These are phyloP conservation scores for Willaertia magna DNA, from an alignment of 208 protist genomes.

Conservation along the genomic window DNA sequence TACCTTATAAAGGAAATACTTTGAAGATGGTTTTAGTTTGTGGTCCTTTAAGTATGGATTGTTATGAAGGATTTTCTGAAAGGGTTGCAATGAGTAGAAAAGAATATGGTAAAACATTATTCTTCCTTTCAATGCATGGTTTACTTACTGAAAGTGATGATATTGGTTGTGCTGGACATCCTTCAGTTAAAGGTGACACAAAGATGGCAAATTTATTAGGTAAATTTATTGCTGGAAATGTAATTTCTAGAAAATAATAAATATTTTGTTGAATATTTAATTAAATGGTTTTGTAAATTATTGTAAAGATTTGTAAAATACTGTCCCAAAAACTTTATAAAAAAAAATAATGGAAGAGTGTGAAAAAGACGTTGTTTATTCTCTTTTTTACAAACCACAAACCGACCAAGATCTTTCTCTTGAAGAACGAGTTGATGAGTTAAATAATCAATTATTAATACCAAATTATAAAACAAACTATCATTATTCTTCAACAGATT, in stretches of 20 bases:
- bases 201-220: neutral
- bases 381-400: too few species aligned
- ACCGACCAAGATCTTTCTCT: too few species aligned
- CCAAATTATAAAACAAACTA: too few species aligned
- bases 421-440: too few species aligned
- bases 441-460: too few species aligned
- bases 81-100: neutral
- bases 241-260: neutral
- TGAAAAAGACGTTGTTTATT: too few species aligned
- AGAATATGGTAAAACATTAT: neutral
- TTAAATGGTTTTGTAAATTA: too few species aligned
- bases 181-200: neutral
- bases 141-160: neutral
- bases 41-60: neutral
- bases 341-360: too few species aligned
- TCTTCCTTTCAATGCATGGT: neutral
- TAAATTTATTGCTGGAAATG: neutral
- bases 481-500: too few species aligned
- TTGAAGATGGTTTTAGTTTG: neutral
- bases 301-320: too few species aligned
- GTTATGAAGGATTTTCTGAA: neutral
- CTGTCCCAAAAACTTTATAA: too few species aligned
- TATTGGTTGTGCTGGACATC: constrained; percentile 1
- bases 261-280: too few species aligned
- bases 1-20: neutral